Conservation (phyloP, 2,329 filamentous ascomycete genomes). For the Orbilia oligospora region DNA sequence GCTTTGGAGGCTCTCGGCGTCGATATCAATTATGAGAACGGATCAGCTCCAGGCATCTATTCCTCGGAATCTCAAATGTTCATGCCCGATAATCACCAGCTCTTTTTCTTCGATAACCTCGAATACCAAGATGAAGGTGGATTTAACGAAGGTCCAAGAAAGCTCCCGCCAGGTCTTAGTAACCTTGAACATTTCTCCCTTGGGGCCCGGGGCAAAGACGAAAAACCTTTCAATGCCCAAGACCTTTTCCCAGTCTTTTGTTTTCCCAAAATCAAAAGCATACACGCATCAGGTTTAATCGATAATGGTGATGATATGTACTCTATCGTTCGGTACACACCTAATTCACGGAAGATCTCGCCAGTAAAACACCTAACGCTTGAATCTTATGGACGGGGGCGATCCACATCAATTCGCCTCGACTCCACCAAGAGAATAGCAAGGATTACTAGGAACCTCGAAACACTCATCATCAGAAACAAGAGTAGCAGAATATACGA, state of each 20-base stretch:
- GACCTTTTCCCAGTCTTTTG: conserved; percentile 3
- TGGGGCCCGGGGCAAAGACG: background rate
- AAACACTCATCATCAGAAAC: background rate
- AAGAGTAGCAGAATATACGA: background rate
- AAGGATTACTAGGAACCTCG: conserved; percentile 7
- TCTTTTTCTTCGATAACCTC: conserved; percentile 8
- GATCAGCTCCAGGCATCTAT: no score
- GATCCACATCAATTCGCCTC: background rate
- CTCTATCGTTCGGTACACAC: background rate
- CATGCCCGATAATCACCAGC: background rate
- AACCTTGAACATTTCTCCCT: background rate
- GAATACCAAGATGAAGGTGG: background rate
- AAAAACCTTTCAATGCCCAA: background rate
- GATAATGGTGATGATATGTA: no score
- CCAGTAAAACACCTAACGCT: background rate
- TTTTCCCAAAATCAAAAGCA: background rate
- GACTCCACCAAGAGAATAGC: background rate
- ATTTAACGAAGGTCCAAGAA: background rate
- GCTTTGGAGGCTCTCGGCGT: no score
- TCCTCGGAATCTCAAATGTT: no score
- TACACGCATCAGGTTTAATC: background rate
- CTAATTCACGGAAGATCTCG: background rate
- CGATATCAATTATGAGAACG: no score
- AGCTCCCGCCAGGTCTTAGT: background rate
- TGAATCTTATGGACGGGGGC: background rate